A percentile compares a stretch with the other conserved stretches of the same genome.
These are phyloP conservation scores for Kwoniella bestiolae DNA, from an alignment of 768 basidiomycete species.

Conservation along the genomic window DNA sequence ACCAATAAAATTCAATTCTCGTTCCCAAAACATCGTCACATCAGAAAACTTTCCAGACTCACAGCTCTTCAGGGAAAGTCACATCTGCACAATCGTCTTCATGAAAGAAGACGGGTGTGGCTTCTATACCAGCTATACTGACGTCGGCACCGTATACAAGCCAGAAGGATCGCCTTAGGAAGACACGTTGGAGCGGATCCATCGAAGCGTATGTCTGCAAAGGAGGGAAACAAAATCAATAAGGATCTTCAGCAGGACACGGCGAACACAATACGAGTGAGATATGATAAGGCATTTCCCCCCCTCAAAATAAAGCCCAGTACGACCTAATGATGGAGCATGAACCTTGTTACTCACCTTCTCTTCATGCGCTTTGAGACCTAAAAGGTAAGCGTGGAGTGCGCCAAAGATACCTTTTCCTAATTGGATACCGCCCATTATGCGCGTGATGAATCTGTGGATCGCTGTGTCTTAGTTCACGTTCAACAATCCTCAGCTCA, in stretches of 20 bases:
- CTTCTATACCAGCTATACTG: slow-evolving; percentile 67
- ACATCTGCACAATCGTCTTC: slow-evolving; percentile 75
- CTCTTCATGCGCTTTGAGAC: slow-evolving; percentile 28
- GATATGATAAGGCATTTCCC: too few species aligned
- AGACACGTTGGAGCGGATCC: slow-evolving; percentile 84
- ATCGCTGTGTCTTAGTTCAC: too few species aligned
- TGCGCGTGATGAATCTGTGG: slow-evolving; percentile 5
- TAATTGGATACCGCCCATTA: slow-evolving; percentile 10
- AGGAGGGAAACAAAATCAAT: too few species aligned
- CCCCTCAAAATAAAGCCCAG: too few species aligned
- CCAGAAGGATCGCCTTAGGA: slow-evolving; percentile 86
- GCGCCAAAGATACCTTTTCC: slow-evolving; percentile 8
- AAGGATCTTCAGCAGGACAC: too few species aligned
- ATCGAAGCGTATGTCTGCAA: slow-evolving; percentile 79
- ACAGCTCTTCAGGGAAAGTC: slow-evolving; percentile 53
- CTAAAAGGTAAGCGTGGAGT: slow-evolving; percentile 6
- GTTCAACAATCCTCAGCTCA: background rate
- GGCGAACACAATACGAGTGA: too few species aligned
- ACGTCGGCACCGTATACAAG: slow-evolving; percentile 89
- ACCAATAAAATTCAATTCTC: too few species aligned
- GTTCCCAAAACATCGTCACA: too few species aligned
- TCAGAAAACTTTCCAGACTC: slow-evolving; percentile 10
- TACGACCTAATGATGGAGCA: too few species aligned
- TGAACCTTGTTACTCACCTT: slow-evolving; percentile 21
- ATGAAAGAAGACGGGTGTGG: slow-evolving; percentile 56